These are phyloP conservation scores for Quercus phellos DNA, from an alignment of 331 rosid genomes.

Conservation along the genomic window DNA sequence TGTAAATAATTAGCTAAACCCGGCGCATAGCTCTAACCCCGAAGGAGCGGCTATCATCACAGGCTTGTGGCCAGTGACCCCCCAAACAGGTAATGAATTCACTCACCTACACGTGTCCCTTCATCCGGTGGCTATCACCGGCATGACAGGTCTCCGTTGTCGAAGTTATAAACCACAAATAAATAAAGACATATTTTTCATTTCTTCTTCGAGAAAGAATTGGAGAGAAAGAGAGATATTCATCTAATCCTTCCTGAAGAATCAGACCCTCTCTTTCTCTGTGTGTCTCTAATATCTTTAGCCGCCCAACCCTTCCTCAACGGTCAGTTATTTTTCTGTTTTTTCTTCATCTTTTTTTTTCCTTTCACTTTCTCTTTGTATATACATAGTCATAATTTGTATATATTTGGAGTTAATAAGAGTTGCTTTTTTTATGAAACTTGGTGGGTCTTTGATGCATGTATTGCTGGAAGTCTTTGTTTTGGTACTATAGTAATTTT, in stretches of 20 bases:
- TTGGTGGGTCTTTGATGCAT: slow-evolving; percentile 10
- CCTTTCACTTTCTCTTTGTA: background rate
- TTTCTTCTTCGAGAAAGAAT: background rate
- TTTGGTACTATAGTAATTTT: background rate
- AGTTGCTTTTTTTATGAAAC: background rate
- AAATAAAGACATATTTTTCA: background rate
- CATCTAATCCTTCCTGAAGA: slow-evolving; percentile 8
- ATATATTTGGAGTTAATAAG: background rate
- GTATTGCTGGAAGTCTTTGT: background rate
- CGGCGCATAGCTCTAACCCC: background rate
- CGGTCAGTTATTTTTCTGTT: slow-evolving; percentile 18
- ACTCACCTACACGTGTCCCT: slow-evolving; percentile 26
- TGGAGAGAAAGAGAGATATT: slow-evolving; percentile 9
- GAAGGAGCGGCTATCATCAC: background rate
- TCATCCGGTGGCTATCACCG: slow-evolving; percentile 20
- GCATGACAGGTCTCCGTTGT: slow-evolving; percentile 17
- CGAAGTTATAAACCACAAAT: slow-evolving; percentile 38
- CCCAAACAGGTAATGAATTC: background rate
- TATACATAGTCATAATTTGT: background rate
- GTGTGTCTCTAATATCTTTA: background rate
- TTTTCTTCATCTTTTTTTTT: background rate
- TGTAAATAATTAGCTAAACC: background rate
- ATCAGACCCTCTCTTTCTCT: background rate
- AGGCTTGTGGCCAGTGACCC: background rate
- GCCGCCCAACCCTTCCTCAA: slow-evolving; percentile 6